Evolutionary conservation across 768 basidiomycete species (phyloP), one percentile per base, ranked within the genome.

Genomic region (Agaricus blazei): DNA sequence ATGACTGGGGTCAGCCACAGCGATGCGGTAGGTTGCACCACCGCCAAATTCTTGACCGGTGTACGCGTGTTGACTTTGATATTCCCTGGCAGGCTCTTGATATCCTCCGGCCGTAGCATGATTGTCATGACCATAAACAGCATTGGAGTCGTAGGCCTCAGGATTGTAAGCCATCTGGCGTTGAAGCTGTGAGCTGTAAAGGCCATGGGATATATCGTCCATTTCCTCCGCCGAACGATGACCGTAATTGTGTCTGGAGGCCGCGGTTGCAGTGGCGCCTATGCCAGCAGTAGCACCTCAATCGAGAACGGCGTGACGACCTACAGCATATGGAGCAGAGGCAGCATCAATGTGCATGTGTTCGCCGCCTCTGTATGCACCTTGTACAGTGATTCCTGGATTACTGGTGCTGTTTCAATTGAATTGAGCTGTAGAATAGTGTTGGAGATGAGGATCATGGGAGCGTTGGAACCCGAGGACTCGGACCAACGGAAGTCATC

Each of bases 101-200:
- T 71, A 71, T 6, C 60, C 64, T 8, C 57, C 62, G 19, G 51
- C 64, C 37, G 43, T 63, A 46, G 58, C 53, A 37, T 48, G 57
- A 26, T 64, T 59, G 36, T 7, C 8, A 8, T 37, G 36, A 9
- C 68, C 63, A 56, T 74, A 74, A 7, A 69, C 61, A 23, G 63
- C 72, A 52, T 75, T 75, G 19, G 71, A 72, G 3, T 72, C 73
- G 60, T 77, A 79, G 0, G 72, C 73, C 51, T 79, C 75, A 14
- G 72, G 63, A 51, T 76, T 72, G 60, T 75, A 77, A 14, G 68
- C 56, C 3, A 57, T 60, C 59, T 76, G 74, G 7, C 58, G 57
- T 49, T 72, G 70, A 6, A 76, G 75, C 49, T 78, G 65, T 2
- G 73, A 68, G 60, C 73, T 73, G 62, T 75, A 78, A 6, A 70